Evolutionary conservation across 257 asterid genomes (phyloP).

Genomic region (Capsicum pubescens): DNA sequence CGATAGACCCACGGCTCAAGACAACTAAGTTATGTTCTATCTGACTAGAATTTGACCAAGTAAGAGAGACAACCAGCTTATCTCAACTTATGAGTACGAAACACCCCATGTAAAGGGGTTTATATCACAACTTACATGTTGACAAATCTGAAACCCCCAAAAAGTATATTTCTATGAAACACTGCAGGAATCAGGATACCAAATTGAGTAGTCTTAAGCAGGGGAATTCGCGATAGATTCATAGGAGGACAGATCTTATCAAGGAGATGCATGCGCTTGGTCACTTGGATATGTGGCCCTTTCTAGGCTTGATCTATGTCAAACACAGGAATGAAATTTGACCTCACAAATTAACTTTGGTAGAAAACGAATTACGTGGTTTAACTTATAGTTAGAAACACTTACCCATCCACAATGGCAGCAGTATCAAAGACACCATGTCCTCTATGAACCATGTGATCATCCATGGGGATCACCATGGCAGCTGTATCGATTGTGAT

Average conservation of each 20-base stretch:
- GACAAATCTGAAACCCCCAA: not conserved
- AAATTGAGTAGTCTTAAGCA: not conserved
- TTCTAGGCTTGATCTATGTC: not conserved
- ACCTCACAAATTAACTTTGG: not conserved
- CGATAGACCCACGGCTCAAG: too few species aligned
- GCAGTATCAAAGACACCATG: constrained; percentile 97
- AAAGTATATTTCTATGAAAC: not conserved
- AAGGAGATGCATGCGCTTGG: not conserved
- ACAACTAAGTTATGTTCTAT: not conserved
- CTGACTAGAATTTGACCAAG: too few species aligned
- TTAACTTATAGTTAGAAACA: constrained; percentile 24
- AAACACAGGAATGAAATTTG: not conserved
- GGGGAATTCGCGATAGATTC: not conserved
- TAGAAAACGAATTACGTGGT: not conserved
- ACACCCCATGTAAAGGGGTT: not conserved
- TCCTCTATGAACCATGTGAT: constrained; percentile 97
- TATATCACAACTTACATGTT: not conserved
- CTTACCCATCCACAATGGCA: constrained; percentile 81
- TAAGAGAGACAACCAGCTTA: too few species aligned
- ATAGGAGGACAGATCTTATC: not conserved
- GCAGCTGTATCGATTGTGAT: constrained; percentile 85
- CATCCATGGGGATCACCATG: constrained; percentile 94
- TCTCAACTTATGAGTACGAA: not conserved
- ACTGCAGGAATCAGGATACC: not conserved
- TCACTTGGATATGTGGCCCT: constrained; percentile 9